A percentile compares a stretch with the other conserved stretches of the same genome.
phyloP scores from a whole-genome alignment of 805 yeast species.

The Yamadazyma philogaea region DNA sequence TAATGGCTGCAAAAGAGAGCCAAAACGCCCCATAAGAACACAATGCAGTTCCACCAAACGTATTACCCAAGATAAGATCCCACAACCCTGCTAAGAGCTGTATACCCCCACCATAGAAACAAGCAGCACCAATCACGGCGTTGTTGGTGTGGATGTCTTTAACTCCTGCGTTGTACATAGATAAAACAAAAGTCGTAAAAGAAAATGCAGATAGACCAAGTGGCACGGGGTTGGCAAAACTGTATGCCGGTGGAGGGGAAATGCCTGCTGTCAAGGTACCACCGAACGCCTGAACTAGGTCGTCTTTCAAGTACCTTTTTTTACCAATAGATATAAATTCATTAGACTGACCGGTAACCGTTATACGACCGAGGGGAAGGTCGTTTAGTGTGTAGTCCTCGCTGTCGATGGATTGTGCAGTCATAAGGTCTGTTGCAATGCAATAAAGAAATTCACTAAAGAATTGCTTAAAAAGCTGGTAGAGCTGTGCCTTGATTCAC shows the following conservation, averaged over 20 bases:
- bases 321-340: conserved; percentile 32
- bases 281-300: conserved; percentile 37
- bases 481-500: too few relatives aligned
- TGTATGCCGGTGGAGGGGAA: conserved; percentile 45
- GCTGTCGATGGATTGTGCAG: conserved; percentile 5
- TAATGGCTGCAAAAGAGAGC: conserved; percentile 61
- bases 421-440: neutral
- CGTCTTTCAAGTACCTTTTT: conserved; percentile 29
- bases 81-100: conserved; percentile 65
- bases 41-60: conserved; percentile 66
- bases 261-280: conserved; percentile 35
- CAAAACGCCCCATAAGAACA: conserved; percentile 68
- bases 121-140: conserved; percentile 54
- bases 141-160: conserved; percentile 51
- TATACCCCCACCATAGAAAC: conserved; percentile 61
- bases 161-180: conserved; percentile 54
- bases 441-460: too few relatives aligned
- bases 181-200: conserved; percentile 57
- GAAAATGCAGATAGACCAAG: conserved; percentile 62
- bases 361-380: conserved; percentile 14
- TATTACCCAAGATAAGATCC: conserved; percentile 62
- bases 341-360: conserved; percentile 26
- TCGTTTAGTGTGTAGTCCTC: conserved; percentile 6
- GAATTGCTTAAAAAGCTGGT: too few relatives aligned
- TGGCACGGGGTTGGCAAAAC: conserved; percentile 66